Evolutionary conservation across 2,329 filamentous ascomycete species (phyloP).

Genomic region (Aureobasidium namibiae): DNA sequence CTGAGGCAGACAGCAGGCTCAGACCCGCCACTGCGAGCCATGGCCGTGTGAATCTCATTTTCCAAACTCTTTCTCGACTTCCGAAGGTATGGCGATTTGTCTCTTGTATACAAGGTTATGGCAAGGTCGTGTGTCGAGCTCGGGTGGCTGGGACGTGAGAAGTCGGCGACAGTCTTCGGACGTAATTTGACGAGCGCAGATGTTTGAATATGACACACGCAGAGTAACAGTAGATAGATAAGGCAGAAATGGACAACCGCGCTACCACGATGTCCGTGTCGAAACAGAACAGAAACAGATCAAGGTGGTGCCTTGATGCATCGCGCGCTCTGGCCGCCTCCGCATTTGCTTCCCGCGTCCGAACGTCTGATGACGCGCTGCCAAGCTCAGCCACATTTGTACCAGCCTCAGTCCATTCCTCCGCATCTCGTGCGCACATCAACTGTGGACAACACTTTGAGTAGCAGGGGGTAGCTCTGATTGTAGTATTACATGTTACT

Average conservation of each 20-base stretch:
- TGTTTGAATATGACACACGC: background rate
- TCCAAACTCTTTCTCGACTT: background rate
- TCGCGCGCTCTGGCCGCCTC: background rate
- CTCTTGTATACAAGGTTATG: background rate
- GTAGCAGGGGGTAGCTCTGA: background rate
- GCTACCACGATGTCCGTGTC: background rate
- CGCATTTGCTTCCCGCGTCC: background rate
- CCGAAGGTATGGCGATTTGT: background rate
- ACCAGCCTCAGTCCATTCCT: background rate
- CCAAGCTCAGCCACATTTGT: slow-evolving; percentile 4
- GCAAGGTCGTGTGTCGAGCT: background rate
- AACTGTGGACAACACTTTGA: background rate
- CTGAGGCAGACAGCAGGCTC: background rate
- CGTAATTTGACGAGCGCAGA: background rate
- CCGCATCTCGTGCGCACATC: background rate
- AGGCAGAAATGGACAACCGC: background rate
- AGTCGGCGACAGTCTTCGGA: background rate
- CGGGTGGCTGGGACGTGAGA: background rate
- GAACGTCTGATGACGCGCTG: slow-evolving; percentile 1
- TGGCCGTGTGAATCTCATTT: slow-evolving; percentile 1
- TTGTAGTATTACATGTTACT: slow-evolving; percentile 9
- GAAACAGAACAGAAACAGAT: background rate
- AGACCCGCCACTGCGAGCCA: slow-evolving; percentile 10
- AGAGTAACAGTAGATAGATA: background rate
- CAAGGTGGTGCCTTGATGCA: background rate